These are phyloP conservation scores for Pichia ethanolica DNA, from an alignment of 805 yeast species.

Conservation along the genomic window DNA sequence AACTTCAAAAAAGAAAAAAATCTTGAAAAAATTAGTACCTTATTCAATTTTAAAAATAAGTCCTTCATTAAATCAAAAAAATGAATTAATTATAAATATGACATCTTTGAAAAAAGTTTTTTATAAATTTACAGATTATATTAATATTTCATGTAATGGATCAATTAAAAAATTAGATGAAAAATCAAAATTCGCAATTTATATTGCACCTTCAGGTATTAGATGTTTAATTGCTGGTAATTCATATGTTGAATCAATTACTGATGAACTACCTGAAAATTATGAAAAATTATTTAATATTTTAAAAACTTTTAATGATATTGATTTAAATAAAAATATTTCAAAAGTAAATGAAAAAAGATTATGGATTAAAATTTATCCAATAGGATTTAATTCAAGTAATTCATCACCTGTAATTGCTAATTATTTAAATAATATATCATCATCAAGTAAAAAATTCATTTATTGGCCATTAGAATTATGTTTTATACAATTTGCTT, in stretches of 20 bases:
- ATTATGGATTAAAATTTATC: constrained; percentile 60
- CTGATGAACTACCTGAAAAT: constrained; percentile 36
- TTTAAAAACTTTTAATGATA: constrained; percentile 27
- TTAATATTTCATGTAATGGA: constrained; percentile 5
- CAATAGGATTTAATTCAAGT: constrained; percentile 60
- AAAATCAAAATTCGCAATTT: constrained; percentile 30
- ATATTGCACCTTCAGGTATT: constrained; percentile 51
- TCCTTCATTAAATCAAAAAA: constrained; percentile 40
- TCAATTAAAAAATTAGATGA: constrained; percentile 4
- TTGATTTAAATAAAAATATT: constrained; percentile 5
- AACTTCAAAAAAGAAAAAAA: constrained; percentile 3
- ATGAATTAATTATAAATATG: constrained; percentile 36
- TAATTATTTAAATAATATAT: constrained; percentile 35
- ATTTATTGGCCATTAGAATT: constrained; percentile 69
- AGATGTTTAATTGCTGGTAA: constrained; percentile 30
- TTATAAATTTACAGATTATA: constrained; percentile 16
- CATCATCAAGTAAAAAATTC: constrained; percentile 37
- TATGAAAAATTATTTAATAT: constrained; percentile 13
- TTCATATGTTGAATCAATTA: constrained; percentile 27
- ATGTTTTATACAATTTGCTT: constrained; percentile 50
- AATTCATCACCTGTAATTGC: constrained; percentile 60
- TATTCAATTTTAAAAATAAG: constrained; percentile 36
- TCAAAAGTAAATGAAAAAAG: constrained; percentile 17
- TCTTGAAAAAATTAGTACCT: constrained; percentile 6
- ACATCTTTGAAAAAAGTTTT: constrained; percentile 17